phyloP scores from a whole-genome alignment of 805 yeast genomes.

The Peterozyma xylosa region DNA sequence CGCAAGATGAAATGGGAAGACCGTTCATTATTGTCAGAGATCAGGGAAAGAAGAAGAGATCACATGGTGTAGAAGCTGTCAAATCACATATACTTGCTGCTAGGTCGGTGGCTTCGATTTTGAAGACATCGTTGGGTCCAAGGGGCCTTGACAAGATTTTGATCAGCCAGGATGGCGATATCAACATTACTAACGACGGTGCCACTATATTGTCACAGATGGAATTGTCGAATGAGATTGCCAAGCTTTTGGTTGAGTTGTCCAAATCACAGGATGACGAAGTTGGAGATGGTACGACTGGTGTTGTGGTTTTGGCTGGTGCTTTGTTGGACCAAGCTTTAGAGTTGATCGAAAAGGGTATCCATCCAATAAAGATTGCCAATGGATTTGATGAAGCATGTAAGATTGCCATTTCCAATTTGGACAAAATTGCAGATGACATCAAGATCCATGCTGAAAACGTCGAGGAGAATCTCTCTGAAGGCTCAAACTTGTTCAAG shows the following conservation, averaged over 20 bases:
- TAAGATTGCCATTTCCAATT: slow-evolving; percentile 72
- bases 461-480: slow-evolving; percentile 19
- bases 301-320: slow-evolving; percentile 94
- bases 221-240: slow-evolving; percentile 95
- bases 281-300: slow-evolving; percentile 98
- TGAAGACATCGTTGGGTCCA: slow-evolving; percentile 92
- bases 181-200: slow-evolving; percentile 97
- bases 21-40: slow-evolving; percentile 97
- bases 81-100: slow-evolving; percentile 92
- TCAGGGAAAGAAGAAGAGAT: slow-evolving; percentile 40
- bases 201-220: slow-evolving; percentile 94
- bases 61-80: slow-evolving; percentile 75
- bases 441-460: slow-evolving; percentile 43
- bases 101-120: slow-evolving; percentile 85
- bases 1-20: slow-evolving; percentile 98
- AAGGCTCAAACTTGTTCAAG: slow-evolving; percentile 58
- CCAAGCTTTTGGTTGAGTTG: slow-evolving; percentile 88
- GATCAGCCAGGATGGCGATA: slow-evolving; percentile 94
- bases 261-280: slow-evolving; percentile 96
- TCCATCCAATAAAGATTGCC: slow-evolving; percentile 94
- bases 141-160: slow-evolving; percentile 97
- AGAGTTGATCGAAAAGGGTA: slow-evolving; percentile 92
- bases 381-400: slow-evolving; percentile 98
- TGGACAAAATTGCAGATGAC: slow-evolving; percentile 70
- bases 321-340: slow-evolving; percentile 91